Evolutionary conservation across 2,329 filamentous ascomycete species (phyloP).

Genomic region (Orbilia javanica): DNA sequence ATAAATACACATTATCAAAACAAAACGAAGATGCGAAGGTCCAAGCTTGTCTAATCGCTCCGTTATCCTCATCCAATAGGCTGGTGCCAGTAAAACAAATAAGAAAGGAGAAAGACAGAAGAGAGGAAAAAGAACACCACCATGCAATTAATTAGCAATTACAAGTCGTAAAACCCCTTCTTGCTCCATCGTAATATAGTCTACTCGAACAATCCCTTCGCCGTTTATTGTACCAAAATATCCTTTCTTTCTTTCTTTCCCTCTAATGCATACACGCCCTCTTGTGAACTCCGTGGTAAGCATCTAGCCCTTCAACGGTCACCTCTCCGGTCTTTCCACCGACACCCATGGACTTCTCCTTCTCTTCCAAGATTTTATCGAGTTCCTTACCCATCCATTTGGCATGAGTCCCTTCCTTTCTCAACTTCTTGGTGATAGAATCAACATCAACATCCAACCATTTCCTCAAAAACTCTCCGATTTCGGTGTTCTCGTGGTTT

Average conservation of each 20-base stretch:
- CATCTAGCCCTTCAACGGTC: conserved; percentile 40
- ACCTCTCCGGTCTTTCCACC: conserved; percentile 45
- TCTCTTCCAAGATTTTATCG: conserved; percentile 38
- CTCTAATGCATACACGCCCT: conserved; percentile 53
- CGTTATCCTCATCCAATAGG: background rate
- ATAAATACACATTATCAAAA: conserved; percentile 3
- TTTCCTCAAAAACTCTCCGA: conserved; percentile 82
- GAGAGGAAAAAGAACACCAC: background rate
- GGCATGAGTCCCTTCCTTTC: conserved; percentile 67
- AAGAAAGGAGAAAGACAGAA: background rate
- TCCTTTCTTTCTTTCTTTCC: background rate
- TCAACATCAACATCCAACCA: conserved; percentile 86
- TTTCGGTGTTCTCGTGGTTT: conserved; percentile 94
- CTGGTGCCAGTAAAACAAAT: background rate
- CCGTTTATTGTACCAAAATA: background rate
- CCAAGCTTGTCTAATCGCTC: conserved; percentile 15
- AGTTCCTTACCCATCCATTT: conserved; percentile 51
- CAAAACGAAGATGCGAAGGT: background rate
- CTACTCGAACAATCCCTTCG: conserved; percentile 33
- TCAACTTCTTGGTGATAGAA: conserved; percentile 80
- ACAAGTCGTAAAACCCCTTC: conserved; percentile 29
- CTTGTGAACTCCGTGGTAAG: conserved; percentile 57
- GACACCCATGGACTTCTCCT: conserved; percentile 52
- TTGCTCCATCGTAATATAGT: background rate
- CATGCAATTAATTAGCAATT: conserved; percentile 26